phyloP scores from a whole-genome alignment of 805 yeast genomes.

The Candida taoyuanica region DNA sequence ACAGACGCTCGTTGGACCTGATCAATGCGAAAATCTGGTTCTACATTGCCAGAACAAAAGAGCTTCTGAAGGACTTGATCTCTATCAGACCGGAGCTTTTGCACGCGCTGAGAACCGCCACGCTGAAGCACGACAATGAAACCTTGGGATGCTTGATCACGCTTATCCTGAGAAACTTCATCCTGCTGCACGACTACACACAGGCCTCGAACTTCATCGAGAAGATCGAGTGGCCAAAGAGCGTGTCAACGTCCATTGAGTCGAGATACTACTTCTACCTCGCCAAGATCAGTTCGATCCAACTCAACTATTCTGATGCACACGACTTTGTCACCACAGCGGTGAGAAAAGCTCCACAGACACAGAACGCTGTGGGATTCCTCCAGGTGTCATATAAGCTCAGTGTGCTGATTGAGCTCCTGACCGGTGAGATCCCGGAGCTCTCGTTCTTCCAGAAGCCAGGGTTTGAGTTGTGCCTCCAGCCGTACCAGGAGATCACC shows the following conservation, averaged over 20 bases:
- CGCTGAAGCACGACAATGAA: conserved; percentile 88
- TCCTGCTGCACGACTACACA: conserved; percentile 71
- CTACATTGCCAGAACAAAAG: conserved; percentile 75
- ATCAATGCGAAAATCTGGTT: conserved; percentile 92
- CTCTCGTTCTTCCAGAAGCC: conserved; percentile 71
- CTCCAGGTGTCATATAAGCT: conserved; percentile 86
- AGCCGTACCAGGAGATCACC: conserved; percentile 82
- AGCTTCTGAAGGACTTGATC: conserved; percentile 47
- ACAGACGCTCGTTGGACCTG: conserved; percentile 80
- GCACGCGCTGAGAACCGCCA: conserved; percentile 76
- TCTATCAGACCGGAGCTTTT: conserved; percentile 68
- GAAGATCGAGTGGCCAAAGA: conserved; percentile 82
- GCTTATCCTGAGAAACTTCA: conserved; percentile 75
- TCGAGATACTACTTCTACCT: conserved; percentile 90
- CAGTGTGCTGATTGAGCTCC: conserved; percentile 79
- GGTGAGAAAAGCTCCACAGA: conserved; percentile 93
- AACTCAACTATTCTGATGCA: conserved; percentile 87
- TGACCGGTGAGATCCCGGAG: conserved; percentile 97
- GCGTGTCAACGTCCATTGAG: conserved; percentile 79
- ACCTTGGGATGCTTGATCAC: conserved; percentile 86
- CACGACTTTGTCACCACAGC: conserved; percentile 91
- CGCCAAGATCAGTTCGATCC: conserved; percentile 88
- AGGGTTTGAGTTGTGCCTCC: conserved; percentile 52
- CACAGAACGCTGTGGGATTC: conserved; percentile 78
- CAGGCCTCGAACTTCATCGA: conserved; percentile 88